Base-by-base conservation (phyloP, 306 rosid species). In the Gastrolobium bilobum region DNA sequence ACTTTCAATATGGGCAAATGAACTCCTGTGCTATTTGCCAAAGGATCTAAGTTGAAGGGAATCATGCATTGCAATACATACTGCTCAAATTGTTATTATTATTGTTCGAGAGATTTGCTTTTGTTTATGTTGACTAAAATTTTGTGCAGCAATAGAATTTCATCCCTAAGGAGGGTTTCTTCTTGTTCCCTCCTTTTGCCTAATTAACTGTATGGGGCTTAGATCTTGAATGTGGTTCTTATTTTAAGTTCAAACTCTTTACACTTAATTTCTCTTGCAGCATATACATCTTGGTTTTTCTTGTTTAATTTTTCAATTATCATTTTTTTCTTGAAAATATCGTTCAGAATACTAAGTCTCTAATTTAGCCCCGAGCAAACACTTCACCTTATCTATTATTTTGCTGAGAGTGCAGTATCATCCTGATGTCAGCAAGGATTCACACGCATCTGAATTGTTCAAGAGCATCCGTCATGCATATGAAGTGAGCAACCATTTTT, bases 381-480 rank as follows among this genome's bases (percentile, higher is more conserved):
- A 43, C 6, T 48, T 54, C 75, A 72, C 29, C 39, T 52, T 3
- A 6, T 58, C 44, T 78, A 46, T 67, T 47, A 58, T 70, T 47
- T 58, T 84, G 29, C 9, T 47, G 11, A 58, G 79, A 33, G 51
- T 88, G 88, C 93, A 92, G 97, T 92, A 87, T 81, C 99, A 92
- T 83, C 97, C 97, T 26, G 97, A 94, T 85, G 99, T 94, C 57
- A 88, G 92, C 92, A 91, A 90, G 86, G 91, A 88, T 86, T 87
- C 88, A n/a, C 89, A 73, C 52, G 91, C 97, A 35, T 84, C 79
- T 62, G 93, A 91, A 59, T 70, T 84, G 64, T 94, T 94, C 93
- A 92, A 88, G 90, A 89, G 72, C 84, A 85, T 92, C 82, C 92
- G 74, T 54, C 88, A 54, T 72, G 95, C 99, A 20, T 91, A 94